A percentile compares a stretch with the other conserved stretches of the same genome.
phyloP scores from a whole-genome alignment of 2,329 filamentous ascomycete species.

The Scedosporium aurantiacum region DNA sequence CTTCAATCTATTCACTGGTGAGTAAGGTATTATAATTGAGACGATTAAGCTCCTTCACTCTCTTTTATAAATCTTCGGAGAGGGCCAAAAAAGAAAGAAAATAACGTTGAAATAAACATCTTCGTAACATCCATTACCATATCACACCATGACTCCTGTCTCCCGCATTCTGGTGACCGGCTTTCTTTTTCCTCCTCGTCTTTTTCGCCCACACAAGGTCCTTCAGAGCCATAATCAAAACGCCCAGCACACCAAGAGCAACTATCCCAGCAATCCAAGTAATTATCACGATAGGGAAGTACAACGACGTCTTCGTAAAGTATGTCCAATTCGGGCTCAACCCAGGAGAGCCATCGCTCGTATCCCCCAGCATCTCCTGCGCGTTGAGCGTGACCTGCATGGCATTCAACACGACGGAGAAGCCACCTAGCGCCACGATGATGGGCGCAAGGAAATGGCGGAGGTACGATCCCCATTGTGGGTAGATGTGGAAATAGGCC shows the following conservation, averaged over 20 bases:
- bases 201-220: neutral
- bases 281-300: constrained; percentile 4
- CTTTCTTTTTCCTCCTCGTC: neutral
- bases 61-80: too few relatives aligned
- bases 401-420: constrained; percentile 1
- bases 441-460: constrained; percentile 4
- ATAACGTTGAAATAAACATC: too few relatives aligned
- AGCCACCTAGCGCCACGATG: constrained; percentile 1
- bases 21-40: too few relatives aligned
- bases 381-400: constrained; percentile 7
- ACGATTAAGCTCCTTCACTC: too few relatives aligned
- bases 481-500: constrained; percentile 7
- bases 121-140: neutral
- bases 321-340: neutral
- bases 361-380: neutral
- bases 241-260: neutral
- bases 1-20: too few relatives aligned
- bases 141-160: constrained; percentile 3
- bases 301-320: neutral
- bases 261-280: neutral
- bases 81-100: too few relatives aligned
- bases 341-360: neutral
- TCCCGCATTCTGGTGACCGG: neutral
- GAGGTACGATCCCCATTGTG: constrained; percentile 6
- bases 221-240: neutral